Base-by-base conservation (phyloP, 352 stramenopile genomes). In the Aphanomyces euteiches region DNA sequence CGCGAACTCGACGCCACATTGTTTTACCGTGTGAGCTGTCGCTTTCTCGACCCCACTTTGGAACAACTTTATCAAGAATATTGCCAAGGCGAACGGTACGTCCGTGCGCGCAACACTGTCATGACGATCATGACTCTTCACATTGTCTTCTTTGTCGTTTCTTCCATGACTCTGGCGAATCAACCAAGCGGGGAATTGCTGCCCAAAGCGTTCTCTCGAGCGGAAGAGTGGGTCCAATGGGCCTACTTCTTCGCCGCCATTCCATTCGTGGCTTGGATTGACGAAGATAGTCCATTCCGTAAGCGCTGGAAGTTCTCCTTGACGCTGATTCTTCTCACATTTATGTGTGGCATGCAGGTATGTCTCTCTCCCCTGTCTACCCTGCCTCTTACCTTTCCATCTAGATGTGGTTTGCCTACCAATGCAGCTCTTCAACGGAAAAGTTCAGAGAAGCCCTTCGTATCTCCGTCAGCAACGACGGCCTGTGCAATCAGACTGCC, bases 51-150 rank as follows among this genome's bases (percentile, higher is more conserved):
- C 72, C 67, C 64, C 8, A 82, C 84, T 21, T 75, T 95, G 19
- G 87, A 95, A 74, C 75, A 74, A 21, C 45, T 93, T 47, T 95
- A 95, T 69, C 87, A 95, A 66, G 82, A 92, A 76, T 95, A 92
- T 76, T 93, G 85, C 47, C 81, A 84, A 4, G 76, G 90, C 58
- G 86, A 90, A 75, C 93, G 87, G 87, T 93, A 93, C 39, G 60
- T 72, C 19, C 85, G 85, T 48, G 87, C 87, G 56, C 84, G 85
- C 28, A 89, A 79, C 75, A 84, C 92, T 64, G 79, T 95, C 10
- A 61, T 77, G 45, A 71, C 93, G 12, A 88, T 86, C 77, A 93
- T 93, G 58, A 47, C 72, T 34, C 74, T 93, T 37, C 87, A 95
- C 67, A 72, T 83, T 17, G 76, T 91, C 13, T 82, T 92, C 17